phyloP scores from a whole-genome alignment of 768 basidiomycete genomes.

The Sporobolomyces roseus region DNA sequence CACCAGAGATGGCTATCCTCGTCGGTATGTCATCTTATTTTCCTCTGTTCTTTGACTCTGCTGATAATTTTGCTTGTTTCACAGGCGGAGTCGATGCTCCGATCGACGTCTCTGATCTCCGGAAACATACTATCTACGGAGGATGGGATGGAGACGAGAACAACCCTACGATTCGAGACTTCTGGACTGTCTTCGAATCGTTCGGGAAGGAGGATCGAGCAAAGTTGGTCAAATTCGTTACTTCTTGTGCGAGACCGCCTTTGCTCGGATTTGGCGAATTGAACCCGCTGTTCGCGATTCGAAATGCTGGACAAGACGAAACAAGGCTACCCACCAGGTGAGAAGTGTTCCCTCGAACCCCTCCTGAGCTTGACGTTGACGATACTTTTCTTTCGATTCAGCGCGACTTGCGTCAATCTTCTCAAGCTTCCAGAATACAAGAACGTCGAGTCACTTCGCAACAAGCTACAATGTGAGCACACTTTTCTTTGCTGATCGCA shows the following conservation, averaged over 20 bases:
- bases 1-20: slow-evolving; percentile 77
- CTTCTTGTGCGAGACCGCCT: slow-evolving; percentile 72
- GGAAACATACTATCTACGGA: slow-evolving; percentile 57
- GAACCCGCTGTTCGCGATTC: slow-evolving; percentile 79
- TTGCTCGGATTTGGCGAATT: slow-evolving; percentile 83
- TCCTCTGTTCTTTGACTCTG: neutral
- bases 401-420: slow-evolving; percentile 87
- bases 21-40: slow-evolving; percentile 61
- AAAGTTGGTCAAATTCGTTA: slow-evolving; percentile 80
- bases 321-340: slow-evolving; percentile 42
- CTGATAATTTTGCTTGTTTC: neutral
- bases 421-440: slow-evolving; percentile 78
- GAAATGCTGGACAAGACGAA: slow-evolving; percentile 71
- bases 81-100: slow-evolving; percentile 43
- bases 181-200: slow-evolving; percentile 80
- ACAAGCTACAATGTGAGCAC: slow-evolving; percentile 69
- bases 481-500: slow-evolving; percentile 41
- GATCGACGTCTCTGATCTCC: slow-evolving; percentile 64
- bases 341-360: neutral
- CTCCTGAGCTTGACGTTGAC: neutral
- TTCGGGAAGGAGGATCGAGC: slow-evolving; percentile 77
- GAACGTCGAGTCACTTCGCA: slow-evolving; percentile 61
- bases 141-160: slow-evolving; percentile 53
- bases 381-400: slow-evolving; percentile 52
- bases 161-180: slow-evolving; percentile 66